Evolutionary conservation across 1,139 yeast species (phyloP), one percentile per base, ranked within the genome.

Genomic region (Candida anutae): DNA sequence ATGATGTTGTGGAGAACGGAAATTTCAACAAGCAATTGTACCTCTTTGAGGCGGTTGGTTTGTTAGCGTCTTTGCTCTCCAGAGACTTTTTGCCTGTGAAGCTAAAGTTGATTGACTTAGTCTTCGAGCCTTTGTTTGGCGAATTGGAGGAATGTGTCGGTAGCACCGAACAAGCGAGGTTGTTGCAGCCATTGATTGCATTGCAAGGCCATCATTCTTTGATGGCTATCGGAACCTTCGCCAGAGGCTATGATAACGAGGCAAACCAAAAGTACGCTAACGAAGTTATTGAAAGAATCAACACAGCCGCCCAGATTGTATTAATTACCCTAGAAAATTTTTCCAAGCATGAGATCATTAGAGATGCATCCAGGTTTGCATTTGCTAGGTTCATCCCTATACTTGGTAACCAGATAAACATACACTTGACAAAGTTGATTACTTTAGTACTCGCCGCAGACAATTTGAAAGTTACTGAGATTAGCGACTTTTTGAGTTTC

Each of bases 181-280:
- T 57, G 24, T 48, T 61, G 13, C 66, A 65, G 32, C 58, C 61
- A 13, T 62, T 67, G 26, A 47, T 69, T 21, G 66, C 79, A 4
- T 55, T 83, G 26, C 93, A 85, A 48, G 78, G 87, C 2, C 95
- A 90, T 50, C 96, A 90, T 50, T 70, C 79, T 23, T 58, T 93
- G 27, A 74, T 84, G 76, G 90, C 96, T 0, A 73, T 90, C 29
- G 96, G 96, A 21, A 84, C 95, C 0, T 69, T 88, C 45, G 82
- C 88, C 3, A 72, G 90, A 46, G 97, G 97, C 2, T 77, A 82
- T 42, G 80, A 76, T 38, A 66, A 65, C 26, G 65, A 59, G 26
- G 40, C 40, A 16, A 46, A 47, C 20, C 48, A 45, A 19, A 53
- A 51, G 23, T 46, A 35, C 53, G 40, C 43, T 39, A 36, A 36